A percentile compares a stretch with the other conserved stretches of the same genome.
phyloP scores from a whole-genome alignment of 805 yeast species.

The Kuraishia borneana region DNA sequence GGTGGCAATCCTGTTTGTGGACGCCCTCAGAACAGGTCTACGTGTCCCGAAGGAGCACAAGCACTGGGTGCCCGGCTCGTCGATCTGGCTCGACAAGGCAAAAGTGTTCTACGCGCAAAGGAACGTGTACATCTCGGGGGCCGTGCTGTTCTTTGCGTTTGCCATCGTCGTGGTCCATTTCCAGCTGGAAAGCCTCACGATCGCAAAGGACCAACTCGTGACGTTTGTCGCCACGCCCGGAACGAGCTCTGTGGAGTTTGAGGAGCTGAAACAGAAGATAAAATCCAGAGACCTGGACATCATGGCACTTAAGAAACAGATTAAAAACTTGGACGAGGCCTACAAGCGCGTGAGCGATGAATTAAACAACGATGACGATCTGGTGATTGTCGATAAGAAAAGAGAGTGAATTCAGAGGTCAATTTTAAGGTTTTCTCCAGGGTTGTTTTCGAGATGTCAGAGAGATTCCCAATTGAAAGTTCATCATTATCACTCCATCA shows the following conservation, averaged over 20 bases:
- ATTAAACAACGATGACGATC: slow-evolving; percentile 4
- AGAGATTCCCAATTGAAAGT: slow-evolving; percentile 21
- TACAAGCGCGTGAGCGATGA: slow-evolving; percentile 23
- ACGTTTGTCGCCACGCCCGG: slow-evolving; percentile 10
- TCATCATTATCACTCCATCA: slow-evolving; percentile 19
- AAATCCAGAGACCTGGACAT: slow-evolving; percentile 25
- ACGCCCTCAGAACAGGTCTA: slow-evolving; percentile 22
- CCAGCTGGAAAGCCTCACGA: slow-evolving; percentile 32
- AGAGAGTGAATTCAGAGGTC: slow-evolving; percentile 1
- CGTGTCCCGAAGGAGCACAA: slow-evolving; percentile 6
- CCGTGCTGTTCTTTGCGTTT: slow-evolving; percentile 33
- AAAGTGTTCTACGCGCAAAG: slow-evolving; percentile 46
- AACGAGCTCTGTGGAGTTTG: slow-evolving; percentile 17
- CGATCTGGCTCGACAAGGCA: slow-evolving; percentile 24
- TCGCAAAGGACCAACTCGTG: slow-evolving; percentile 16
- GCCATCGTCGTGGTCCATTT: slow-evolving; percentile 32
- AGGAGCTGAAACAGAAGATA: slow-evolving; percentile 22
- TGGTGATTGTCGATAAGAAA: slow-evolving; percentile 2
- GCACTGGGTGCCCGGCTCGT: slow-evolving; percentile 19
- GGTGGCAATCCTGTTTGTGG: slow-evolving; percentile 33
- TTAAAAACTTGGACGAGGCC: slow-evolving; percentile 24
- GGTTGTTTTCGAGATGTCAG: slow-evolving; percentile 15
- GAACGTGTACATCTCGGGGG: slow-evolving; percentile 44
- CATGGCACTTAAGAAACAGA: slow-evolving; percentile 27
- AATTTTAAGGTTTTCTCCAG: slow-evolving; percentile 16